Conservation (phyloP, 1,284 basidiomycete species). For the Ganoderma lingzhi region DNA sequence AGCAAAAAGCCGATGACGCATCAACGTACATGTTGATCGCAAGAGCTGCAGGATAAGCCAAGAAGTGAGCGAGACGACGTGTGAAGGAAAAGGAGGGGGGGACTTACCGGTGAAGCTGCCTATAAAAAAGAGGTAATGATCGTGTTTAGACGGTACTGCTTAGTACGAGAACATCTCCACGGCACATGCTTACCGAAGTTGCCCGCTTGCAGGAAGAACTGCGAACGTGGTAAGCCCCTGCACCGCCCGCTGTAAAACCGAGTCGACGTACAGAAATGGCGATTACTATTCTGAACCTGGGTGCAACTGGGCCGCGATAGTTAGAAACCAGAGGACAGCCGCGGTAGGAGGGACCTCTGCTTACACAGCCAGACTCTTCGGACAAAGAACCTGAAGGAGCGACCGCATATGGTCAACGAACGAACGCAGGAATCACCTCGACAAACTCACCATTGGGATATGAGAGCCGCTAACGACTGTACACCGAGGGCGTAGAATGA, state of each 20-base stretch:
- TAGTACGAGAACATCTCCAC: too few species aligned
- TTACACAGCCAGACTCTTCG: constrained; percentile 21
- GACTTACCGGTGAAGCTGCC: neutral
- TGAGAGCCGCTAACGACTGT: constrained; percentile 14
- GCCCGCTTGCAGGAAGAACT: constrained; percentile 13
- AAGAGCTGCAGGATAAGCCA: neutral
- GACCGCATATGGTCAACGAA: neutral
- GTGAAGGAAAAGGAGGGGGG: too few species aligned
- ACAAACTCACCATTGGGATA: constrained; percentile 9
- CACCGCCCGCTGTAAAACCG: too few species aligned
- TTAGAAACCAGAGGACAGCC: neutral
- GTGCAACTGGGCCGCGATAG: constrained; percentile 2
- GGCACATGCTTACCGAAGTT: constrained; percentile 15
- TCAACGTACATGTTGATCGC: constrained; percentile 13
- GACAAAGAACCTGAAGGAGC: constrained; percentile 15
- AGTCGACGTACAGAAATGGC: constrained; percentile 10
- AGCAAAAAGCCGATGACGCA: neutral
- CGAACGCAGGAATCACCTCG: neutral
- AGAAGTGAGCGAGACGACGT: too few species aligned
- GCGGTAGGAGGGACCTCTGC: neutral
- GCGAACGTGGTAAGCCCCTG: neutral
- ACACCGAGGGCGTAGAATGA: too few species aligned
- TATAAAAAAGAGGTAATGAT: neutral
- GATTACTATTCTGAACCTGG: constrained; percentile 8
- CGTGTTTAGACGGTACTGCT: too few species aligned